Conservation (phyloP, 192 early-diverging fungal species). For the Entomortierella beljakovae region DNA sequence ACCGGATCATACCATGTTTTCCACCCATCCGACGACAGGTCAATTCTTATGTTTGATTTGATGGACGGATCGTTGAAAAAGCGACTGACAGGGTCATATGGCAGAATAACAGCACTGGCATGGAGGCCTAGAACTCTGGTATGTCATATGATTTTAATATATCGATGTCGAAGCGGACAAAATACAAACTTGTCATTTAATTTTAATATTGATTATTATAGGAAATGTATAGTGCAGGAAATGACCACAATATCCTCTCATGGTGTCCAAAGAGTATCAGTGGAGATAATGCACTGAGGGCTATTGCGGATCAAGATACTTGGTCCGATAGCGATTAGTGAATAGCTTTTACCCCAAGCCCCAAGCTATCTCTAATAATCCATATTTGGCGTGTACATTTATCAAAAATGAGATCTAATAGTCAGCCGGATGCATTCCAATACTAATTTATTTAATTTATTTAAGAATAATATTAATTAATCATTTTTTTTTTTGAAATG, state of each 20-base stretch:
- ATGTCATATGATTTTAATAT: neutral
- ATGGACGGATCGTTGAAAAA: slow-evolving; percentile 65
- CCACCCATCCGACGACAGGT: slow-evolving; percentile 64
- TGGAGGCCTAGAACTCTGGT: slow-evolving; percentile 63
- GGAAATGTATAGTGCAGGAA: slow-evolving; percentile 74
- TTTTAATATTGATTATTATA: slow-evolving; percentile 10
- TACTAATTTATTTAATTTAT: too few relatives aligned
- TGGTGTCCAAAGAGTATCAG: slow-evolving; percentile 61
- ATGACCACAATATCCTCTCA: slow-evolving; percentile 66
- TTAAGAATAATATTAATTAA: too few relatives aligned
- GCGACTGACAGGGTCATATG: slow-evolving; percentile 72
- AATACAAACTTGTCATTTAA: neutral
- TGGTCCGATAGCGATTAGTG: slow-evolving; percentile 62
- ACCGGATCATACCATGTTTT: slow-evolving; percentile 64
- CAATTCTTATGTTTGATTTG: slow-evolving; percentile 70
- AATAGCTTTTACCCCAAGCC: neutral
- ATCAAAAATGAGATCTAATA: too few relatives aligned
- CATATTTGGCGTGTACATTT: neutral
- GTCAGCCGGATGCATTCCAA: too few relatives aligned
- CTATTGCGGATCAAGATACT: slow-evolving; percentile 54
- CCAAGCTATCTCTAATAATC: neutral
- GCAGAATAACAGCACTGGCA: slow-evolving; percentile 66
- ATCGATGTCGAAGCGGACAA: neutral
- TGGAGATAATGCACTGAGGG: slow-evolving; percentile 32
- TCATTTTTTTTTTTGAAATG: too few relatives aligned